phyloP scores from a whole-genome alignment of 257 asterid genomes.

The Solanum boliviense region DNA sequence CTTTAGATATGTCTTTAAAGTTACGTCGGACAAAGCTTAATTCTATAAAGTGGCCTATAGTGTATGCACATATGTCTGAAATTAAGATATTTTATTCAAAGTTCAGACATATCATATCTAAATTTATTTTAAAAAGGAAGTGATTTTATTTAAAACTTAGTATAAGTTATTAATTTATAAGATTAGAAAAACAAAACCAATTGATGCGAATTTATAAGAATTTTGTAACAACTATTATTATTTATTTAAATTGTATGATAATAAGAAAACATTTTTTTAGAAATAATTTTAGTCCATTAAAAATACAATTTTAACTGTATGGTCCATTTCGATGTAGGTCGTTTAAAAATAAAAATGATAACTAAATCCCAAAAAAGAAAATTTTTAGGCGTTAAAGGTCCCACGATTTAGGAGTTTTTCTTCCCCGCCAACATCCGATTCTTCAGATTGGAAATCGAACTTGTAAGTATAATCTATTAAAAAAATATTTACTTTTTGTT shows the following conservation, averaged over 20 bases:
- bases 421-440: neutral
- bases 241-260: neutral
- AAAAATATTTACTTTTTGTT: neutral
- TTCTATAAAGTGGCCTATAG: neutral
- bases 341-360: neutral
- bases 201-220: neutral
- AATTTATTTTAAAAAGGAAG: accelerated
- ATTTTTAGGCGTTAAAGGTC: accelerated
- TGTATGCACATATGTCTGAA: neutral
- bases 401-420: neutral
- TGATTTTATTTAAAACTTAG: neutral
- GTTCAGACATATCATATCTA: neutral
- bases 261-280: neutral
- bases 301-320: neutral
- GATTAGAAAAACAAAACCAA: neutral
- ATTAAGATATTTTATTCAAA: neutral
- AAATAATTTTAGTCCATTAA: neutral
- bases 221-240: neutral
- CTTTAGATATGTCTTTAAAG: neutral
- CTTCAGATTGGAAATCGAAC: neutral
- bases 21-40: neutral
- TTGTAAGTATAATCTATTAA: neutral
- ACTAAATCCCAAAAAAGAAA: neutral
- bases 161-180: neutral
- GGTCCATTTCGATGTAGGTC: neutral